Evolutionary conservation across 345 rosid species (phyloP).

Genomic region (Gossypium arboreum): DNA sequence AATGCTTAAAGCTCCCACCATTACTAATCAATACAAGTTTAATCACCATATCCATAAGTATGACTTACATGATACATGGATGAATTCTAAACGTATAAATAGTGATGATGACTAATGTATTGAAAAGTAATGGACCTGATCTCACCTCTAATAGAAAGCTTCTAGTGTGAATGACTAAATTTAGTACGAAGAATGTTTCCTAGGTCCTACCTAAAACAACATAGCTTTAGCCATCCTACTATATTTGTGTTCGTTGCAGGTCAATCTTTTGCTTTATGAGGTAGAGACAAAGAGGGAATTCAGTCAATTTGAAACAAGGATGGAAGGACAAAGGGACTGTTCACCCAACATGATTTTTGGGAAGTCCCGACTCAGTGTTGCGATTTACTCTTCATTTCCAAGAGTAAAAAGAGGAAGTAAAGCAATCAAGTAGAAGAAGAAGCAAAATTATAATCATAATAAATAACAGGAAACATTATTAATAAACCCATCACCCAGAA

Average conservation of each 20-base stretch:
- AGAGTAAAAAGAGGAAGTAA: not conserved
- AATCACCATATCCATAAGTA: no score
- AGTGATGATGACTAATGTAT: no score
- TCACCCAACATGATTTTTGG: constrained; percentile 49
- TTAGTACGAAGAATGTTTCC: not conserved
- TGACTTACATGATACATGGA: no score
- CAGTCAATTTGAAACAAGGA: constrained; percentile 36
- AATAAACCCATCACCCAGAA: not conserved
- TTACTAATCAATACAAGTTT: no score
- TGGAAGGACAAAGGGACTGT: constrained; percentile 68
- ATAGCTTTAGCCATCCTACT: not conserved
- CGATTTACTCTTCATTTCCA: not conserved
- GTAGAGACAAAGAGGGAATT: no score
- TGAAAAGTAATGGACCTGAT: no score
- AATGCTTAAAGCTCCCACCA: no score
- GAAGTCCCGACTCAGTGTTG: not conserved
- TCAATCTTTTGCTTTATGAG: not conserved
- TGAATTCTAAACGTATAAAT: no score
- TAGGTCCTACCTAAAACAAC: not conserved
- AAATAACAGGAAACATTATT: not conserved
- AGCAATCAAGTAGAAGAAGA: not conserved
- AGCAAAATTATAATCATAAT: not conserved
- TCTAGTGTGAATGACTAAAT: not conserved
- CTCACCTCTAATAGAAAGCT: not conserved
- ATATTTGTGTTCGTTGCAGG: not conserved